These are phyloP conservation scores for Canna indica DNA, from an alignment of 176 grass and related monocot species.

Conservation along the genomic window DNA sequence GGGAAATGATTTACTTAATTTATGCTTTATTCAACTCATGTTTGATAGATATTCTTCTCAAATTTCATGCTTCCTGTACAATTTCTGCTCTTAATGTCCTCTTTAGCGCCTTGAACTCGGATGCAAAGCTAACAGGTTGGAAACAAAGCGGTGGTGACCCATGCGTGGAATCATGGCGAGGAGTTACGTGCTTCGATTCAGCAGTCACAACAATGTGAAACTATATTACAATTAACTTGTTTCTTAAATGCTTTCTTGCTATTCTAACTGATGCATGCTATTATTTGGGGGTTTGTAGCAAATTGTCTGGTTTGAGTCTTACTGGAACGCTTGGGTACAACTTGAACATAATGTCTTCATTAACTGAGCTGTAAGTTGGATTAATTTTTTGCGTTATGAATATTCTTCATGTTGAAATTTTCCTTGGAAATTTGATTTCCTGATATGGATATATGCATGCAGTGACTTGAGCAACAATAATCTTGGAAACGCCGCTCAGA, in stretches of 20 bases:
- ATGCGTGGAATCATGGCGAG: constrained; percentile 69
- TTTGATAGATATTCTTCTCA: constrained; percentile 17
- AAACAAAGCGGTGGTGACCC: constrained; percentile 56
- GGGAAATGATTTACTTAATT: not conserved
- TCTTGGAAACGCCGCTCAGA: constrained; percentile 44
- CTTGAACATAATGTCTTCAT: constrained; percentile 45
- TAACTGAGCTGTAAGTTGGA: constrained; percentile 68
- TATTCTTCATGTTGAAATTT: not conserved
- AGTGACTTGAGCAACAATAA: constrained; percentile 80
- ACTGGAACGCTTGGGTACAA: constrained; percentile 73
- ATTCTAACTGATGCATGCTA: constrained; percentile 31
- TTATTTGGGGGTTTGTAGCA: constrained; percentile 35
- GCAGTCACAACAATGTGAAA: constrained; percentile 80
- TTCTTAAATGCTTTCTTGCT: not conserved
- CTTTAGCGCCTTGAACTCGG: constrained; percentile 50
- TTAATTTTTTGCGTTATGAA: not conserved
- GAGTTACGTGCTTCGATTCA: constrained; percentile 59
- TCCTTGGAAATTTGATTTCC: constrained; percentile 1
- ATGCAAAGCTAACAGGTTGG: constrained; percentile 64
- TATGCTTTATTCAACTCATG: not conserved
- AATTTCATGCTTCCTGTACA: constrained; percentile 23
- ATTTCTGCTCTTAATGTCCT: constrained; percentile 70
- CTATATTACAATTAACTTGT: not conserved
- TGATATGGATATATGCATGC: constrained; percentile 30
- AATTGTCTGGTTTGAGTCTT: constrained; percentile 52